Conservation (phyloP, 176 grass and related monocot genomes). For the Oryza rufipogon region DNA sequence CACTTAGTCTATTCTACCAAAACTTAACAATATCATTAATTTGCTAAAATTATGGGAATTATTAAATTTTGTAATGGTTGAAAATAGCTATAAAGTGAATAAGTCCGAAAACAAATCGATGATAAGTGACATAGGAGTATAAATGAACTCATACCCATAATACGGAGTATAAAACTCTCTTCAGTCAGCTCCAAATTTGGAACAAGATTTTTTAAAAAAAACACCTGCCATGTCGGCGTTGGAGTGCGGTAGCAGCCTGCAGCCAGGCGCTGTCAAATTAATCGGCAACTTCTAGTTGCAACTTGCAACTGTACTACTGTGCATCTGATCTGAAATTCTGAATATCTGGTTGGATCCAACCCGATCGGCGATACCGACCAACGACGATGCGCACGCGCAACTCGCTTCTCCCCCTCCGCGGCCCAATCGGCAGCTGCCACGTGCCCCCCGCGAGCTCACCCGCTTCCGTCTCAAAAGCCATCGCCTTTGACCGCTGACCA, state of each 20-base stretch:
- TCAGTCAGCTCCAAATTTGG: neutral
- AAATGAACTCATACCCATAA: neutral
- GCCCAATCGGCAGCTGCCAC: neutral
- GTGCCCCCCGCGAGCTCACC: fast-evolving
- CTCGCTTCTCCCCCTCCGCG: neutral
- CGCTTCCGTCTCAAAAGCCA: slow-evolving; percentile 12
- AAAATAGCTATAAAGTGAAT: too few relatives aligned
- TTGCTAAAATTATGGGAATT: too few relatives aligned
- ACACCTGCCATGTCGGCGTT: neutral
- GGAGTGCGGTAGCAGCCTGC: neutral
- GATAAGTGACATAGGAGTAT: neutral
- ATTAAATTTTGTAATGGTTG: too few relatives aligned
- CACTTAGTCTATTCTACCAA: too few relatives aligned
- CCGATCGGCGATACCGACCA: neutral
- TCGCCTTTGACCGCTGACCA: slow-evolving; percentile 52
- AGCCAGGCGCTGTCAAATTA: neutral
- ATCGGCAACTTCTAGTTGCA: neutral
- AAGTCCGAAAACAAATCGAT: neutral
- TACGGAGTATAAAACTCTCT: neutral
- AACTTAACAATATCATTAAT: too few relatives aligned
- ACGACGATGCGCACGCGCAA: slow-evolving; percentile 25
- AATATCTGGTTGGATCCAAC: neutral
- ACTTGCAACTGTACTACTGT: neutral
- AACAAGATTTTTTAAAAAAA: neutral
- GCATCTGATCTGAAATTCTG: neutral